These are phyloP conservation scores for Aspergillus pseudoterreus DNA, from an alignment of 2,329 filamentous ascomycete species.

Conservation along the genomic window DNA sequence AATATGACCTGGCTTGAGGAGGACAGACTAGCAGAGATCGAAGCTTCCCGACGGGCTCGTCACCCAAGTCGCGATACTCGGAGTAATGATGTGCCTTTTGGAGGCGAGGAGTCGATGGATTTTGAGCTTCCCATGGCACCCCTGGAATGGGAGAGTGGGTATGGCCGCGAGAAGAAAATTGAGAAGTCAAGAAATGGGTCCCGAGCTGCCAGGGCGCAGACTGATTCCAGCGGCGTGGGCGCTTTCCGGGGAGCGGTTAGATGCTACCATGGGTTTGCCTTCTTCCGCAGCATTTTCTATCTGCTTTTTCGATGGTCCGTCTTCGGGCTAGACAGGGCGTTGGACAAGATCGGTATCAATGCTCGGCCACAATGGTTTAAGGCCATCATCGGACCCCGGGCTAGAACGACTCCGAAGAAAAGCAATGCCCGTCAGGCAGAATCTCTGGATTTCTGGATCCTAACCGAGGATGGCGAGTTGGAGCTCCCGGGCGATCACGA, in stretches of 20 bases:
- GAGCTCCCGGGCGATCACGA: slow-evolving; percentile 58
- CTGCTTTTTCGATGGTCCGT: slow-evolving; percentile 60
- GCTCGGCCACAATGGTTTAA: slow-evolving; percentile 62
- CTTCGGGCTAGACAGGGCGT: slow-evolving; percentile 50
- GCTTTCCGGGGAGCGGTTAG: slow-evolving; percentile 73
- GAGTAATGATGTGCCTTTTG: slow-evolving; percentile 22
- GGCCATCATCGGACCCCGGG: slow-evolving; percentile 28
- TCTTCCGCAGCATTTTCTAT: slow-evolving; percentile 69
- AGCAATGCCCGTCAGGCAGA: slow-evolving; percentile 16
- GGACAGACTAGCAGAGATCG: slow-evolving; percentile 73
- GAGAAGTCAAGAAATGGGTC: slow-evolving; percentile 35
- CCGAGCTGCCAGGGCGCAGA: slow-evolving; percentile 34
- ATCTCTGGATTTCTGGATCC: slow-evolving; percentile 51
- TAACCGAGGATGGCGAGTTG: slow-evolving; percentile 52
- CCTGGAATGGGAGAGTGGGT: slow-evolving; percentile 44
- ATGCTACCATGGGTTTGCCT: slow-evolving; percentile 70
- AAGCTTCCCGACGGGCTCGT: slow-evolving; percentile 43
- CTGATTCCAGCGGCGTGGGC: slow-evolving; percentile 63
- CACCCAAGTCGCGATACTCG: slow-evolving; percentile 14
- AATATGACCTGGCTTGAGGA: slow-evolving; percentile 88
- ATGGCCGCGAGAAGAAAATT: slow-evolving; percentile 43
- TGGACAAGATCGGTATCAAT: slow-evolving; percentile 59
- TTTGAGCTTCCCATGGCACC: slow-evolving; percentile 33
- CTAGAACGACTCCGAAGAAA: slow-evolving; percentile 14
- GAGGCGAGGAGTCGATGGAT: slow-evolving; percentile 28